Percentiles rank a stretch among this genome's conserved stretches.
Evolutionary conservation across 306 rosid genomes (phyloP).

Genomic region (Acacia melanoxylon): DNA sequence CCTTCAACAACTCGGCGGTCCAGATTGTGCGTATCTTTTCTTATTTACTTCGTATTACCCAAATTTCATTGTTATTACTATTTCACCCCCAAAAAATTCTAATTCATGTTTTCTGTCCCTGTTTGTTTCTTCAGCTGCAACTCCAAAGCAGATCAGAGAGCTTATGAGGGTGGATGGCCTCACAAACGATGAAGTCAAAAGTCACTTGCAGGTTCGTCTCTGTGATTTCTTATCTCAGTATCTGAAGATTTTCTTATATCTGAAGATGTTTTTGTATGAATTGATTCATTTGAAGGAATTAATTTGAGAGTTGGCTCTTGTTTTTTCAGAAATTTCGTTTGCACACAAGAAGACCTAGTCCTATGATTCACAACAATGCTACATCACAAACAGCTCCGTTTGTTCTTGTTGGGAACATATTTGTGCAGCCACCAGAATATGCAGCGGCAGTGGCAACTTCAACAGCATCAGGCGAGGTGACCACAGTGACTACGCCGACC

Average conservation of each 20-base stretch:
- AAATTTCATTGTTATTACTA: background rate
- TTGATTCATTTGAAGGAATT: background rate
- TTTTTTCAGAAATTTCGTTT: slow-evolving; percentile 75
- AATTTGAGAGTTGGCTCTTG: background rate
- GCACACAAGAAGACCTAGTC: slow-evolving; percentile 72
- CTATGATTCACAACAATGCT: slow-evolving; percentile 45
- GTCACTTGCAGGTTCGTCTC: slow-evolving; percentile 84
- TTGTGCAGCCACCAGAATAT: slow-evolving; percentile 77
- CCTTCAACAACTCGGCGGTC: slow-evolving; percentile 89
- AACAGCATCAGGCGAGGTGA: slow-evolving; percentile 44
- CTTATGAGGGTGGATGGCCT: slow-evolving; percentile 92
- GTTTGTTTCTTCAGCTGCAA: slow-evolving; percentile 63
- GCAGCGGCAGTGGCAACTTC: slow-evolving; percentile 40
- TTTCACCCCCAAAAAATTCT: background rate
- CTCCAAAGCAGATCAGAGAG: slow-evolving; percentile 93
- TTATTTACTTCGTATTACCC: background rate
- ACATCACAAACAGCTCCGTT: slow-evolving; percentile 58
- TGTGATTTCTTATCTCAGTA: too few relatives aligned
- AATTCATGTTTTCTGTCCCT: slow-evolving; percentile 20
- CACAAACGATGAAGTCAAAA: slow-evolving; percentile 95
- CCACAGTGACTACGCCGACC: slow-evolving; percentile 34
- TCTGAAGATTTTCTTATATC: background rate
- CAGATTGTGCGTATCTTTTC: slow-evolving; percentile 56
- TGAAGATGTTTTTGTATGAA: background rate
- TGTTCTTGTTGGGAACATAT: slow-evolving; percentile 80